phyloP scores from a whole-genome alignment of 1,284 basidiomycete species.

The Rhodofomes roseus region DNA sequence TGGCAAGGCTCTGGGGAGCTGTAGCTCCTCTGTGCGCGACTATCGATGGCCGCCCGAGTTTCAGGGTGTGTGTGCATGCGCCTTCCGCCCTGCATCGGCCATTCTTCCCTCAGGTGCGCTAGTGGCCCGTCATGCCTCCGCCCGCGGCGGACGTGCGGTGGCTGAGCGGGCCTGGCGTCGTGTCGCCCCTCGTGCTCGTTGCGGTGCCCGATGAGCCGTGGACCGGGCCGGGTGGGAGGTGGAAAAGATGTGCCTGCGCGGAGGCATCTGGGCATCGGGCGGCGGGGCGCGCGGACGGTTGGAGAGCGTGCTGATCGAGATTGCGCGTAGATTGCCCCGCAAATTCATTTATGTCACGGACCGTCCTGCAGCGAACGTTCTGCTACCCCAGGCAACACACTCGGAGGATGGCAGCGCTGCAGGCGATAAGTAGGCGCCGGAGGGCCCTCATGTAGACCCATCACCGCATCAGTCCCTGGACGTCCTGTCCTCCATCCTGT shows the following conservation, averaged over 20 bases:
- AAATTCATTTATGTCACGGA: background rate
- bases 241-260: background rate
- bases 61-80: background rate
- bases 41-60: background rate
- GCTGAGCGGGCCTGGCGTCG: background rate
- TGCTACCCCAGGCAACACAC: background rate
- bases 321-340: background rate
- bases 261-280: background rate
- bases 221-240: background rate
- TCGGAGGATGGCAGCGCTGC: background rate
- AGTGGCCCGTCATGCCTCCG: background rate
- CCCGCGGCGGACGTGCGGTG: background rate
- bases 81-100: background rate
- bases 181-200: background rate
- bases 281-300: background rate
- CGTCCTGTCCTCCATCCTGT: conserved; percentile 6
- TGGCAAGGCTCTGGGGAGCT: background rate
- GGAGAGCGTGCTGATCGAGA: background rate
- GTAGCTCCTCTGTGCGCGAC: background rate
- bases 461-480: conserved; percentile 7
- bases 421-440: background rate
- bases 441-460: conserved; percentile 4
- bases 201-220: too few species aligned
- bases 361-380: too few species aligned
- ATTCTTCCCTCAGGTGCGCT: background rate